Base-by-base conservation (phyloP, 805 yeast species). In the Suhomyces sp. region DNA sequence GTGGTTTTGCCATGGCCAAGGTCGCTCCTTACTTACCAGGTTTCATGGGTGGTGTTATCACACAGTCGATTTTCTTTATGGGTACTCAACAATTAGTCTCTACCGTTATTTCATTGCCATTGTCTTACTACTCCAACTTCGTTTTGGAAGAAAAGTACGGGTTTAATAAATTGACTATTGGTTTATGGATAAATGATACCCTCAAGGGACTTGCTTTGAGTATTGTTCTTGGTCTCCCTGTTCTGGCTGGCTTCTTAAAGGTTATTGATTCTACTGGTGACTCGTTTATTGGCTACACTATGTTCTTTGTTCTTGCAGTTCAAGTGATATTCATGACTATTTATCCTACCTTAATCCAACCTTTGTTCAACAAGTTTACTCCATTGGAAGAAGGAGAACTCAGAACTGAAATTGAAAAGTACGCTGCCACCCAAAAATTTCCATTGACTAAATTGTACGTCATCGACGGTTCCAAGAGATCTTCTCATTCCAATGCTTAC, bases 401-500 rank as follows among this genome's bases (percentile, higher is more conserved):
- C 72, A 89, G 89, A 67, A 71, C 79, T 9, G 83, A 87, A 4
- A 90, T 94, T 68, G 96, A 91, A 68, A 75, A 81, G 15, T 81
- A 94, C 57, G 97, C 98, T 17, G 65, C 75, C 13, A 71, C 78
- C 49, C 87, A 89, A 64, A 76, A 82, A 33, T 94, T 94, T 82
- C 99, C 99, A 54, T 80, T 93, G 64, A 82, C 86, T 51, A 84
- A 90, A 63, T 75, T 94, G 50, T 89, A 81, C 62, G 97, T 92
- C 45, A 84, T 92, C 65, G 99, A 94, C 68, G 97, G 98, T n/a
- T 92, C 98, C 41, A 89, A 87, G 66, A 86, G 98, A 76, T 89
- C 97, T 0, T 83, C 96, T 6, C 99, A 94, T 71, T 93, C 98
- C 7, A 94, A 94, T 66, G 99, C 99, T 43, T 93, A 90, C 69